Evolutionary conservation across 2,329 filamentous ascomycete species (phyloP).

Genomic region (Penicillium polonicum): DNA sequence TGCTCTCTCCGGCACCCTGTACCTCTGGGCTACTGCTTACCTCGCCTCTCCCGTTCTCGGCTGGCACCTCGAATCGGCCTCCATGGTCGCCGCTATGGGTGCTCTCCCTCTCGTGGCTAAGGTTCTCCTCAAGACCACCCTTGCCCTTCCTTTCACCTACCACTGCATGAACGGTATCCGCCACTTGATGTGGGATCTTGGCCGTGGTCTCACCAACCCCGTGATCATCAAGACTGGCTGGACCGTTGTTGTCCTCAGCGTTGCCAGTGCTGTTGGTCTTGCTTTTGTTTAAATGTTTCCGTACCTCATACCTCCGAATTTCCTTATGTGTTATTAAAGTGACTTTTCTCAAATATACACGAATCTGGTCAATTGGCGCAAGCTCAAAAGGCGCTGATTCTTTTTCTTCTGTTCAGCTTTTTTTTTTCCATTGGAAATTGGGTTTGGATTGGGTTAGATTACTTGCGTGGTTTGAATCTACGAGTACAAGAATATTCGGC

Average conservation of each 20-base stretch:
- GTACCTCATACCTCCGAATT: conserved; percentile 33
- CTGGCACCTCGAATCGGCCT: conserved; percentile 65
- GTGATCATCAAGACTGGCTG: conserved; percentile 66
- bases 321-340: conserved; percentile 33
- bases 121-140: conserved; percentile 56
- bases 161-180: conserved; percentile 68
- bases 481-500: neutral
- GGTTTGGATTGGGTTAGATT: neutral
- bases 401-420: conserved; percentile 8
- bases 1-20: conserved; percentile 69
- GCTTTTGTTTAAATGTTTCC: conserved; percentile 42
- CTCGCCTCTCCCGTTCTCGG: conserved; percentile 74
- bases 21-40: conserved; percentile 78
- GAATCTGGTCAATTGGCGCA: conserved; percentile 21
- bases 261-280: conserved; percentile 50
- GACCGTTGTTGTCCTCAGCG: conserved; percentile 58
- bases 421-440: conserved; percentile 6
- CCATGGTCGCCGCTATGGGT: conserved; percentile 63
- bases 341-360: conserved; percentile 26
- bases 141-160: conserved; percentile 67
- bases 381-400: conserved; percentile 22
- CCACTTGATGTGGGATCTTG: conserved; percentile 70
- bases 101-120: conserved; percentile 60
- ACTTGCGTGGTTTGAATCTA: neutral
- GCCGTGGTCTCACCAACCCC: conserved; percentile 61